Evolutionary conservation across 495 filamentous ascomycete species (phyloP), one percentile per base, ranked within the genome.

Genomic region (Jackrogersella multiformis): DNA sequence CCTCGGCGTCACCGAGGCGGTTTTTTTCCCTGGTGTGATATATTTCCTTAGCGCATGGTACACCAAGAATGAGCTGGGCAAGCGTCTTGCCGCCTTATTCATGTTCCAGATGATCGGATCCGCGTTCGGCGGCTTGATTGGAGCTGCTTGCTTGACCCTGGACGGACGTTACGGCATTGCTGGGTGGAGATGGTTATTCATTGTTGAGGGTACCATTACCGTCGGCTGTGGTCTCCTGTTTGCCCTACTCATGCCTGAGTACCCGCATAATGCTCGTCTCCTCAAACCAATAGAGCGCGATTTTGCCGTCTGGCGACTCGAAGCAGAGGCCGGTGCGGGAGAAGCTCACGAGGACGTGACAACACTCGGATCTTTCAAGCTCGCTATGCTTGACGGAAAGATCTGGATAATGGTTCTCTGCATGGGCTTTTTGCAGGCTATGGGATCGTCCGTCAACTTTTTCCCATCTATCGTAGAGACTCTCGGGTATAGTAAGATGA

Each of bases 91-190:
- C 2, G 42, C 42, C 1, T 46, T 46, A n/a, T 46, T 46, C 42
- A 46, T 46, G 42, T 46, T 46, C 23, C 42, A 46, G 23, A 46
- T 46, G 42, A 12, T 46, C 21, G 42, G 42, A 46, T 46, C 42
- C 10, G 42, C 42, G 13, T 46, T 46, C 10, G 42, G 42, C 12
- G 42, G 42, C 21, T 46, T 46, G 4, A 12, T 46, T 10, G 42
- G 20, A 24, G 42, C 42, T 0, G 42, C 42, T n/a, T 46, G 42
- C 42, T 12, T 46, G 12, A 46, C 42, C n/a, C 13, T 46, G 13
- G 42, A 46, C 21, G 42, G 42, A 26, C 42, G 42, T n/a, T 46
- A 46, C 12, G 42, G 42, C 4, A 46, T 46, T 26, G 5, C 42
- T 9, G 42, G 42, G 2, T 46, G 42, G 42, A 46, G 42, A 46